phyloP scores from a whole-genome alignment of 352 stramenopile species.

The Hyaloperonospora arabidopsidis region DNA sequence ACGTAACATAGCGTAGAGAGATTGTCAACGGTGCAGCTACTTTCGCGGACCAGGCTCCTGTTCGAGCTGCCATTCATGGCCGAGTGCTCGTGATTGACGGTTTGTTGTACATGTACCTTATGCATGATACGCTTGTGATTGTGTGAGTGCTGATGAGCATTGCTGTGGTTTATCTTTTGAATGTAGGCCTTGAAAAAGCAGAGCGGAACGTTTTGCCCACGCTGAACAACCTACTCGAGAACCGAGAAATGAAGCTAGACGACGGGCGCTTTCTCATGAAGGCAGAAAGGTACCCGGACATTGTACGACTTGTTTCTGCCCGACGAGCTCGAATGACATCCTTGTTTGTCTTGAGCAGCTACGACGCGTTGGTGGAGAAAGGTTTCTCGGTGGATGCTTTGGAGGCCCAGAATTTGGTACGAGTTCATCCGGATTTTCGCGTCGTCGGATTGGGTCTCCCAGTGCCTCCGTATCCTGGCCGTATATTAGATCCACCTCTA shows the following conservation, averaged over 20 bases:
- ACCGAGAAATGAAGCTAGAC: conserved; percentile 92
- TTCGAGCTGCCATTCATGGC: conserved; percentile 90
- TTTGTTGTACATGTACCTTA: conserved; percentile 4
- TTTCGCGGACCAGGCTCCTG: conserved; percentile 89
- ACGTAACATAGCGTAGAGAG: conserved; percentile 41
- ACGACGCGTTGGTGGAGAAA: conserved; percentile 49
- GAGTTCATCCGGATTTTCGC: conserved; percentile 89
- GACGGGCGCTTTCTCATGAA: conserved; percentile 91
- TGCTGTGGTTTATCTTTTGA: not conserved
- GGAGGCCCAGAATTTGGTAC: conserved; percentile 56
- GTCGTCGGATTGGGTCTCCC: conserved; percentile 88
- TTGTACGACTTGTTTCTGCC: not conserved
- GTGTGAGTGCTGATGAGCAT: not conserved
- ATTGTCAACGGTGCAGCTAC: conserved; percentile 62
- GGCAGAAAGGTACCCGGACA: conserved; percentile 45
- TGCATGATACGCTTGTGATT: not conserved
- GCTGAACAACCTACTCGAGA: conserved; percentile 97
- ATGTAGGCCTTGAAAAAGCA: conserved; percentile 87
- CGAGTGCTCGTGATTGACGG: conserved; percentile 92
- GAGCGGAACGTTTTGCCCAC: conserved; percentile 95
- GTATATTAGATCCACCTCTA: conserved; percentile 79
- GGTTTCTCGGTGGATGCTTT: conserved; percentile 48
- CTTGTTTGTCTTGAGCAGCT: conserved; percentile 21
- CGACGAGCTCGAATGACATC: not conserved
- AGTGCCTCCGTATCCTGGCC: conserved; percentile 77